Conservation (phyloP, 2,329 filamentous ascomycete species). For the Phoma sp. region DNA sequence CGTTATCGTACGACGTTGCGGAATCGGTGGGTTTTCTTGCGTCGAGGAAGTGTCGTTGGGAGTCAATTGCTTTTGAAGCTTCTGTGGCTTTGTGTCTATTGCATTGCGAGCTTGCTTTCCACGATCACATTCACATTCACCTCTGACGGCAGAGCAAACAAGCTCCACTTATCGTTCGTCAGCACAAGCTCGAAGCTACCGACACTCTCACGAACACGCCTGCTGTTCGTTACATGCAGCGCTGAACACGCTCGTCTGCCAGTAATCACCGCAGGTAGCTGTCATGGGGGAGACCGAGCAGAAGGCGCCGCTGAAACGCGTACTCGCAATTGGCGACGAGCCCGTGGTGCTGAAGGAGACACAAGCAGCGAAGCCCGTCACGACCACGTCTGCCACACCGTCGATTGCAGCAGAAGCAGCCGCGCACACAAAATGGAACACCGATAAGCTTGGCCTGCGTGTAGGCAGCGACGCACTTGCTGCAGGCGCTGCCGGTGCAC, state of each 20-base stretch:
- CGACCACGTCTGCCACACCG: too few relatives aligned
- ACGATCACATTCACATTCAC: not conserved
- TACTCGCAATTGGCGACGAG: slow-evolving; percentile 5
- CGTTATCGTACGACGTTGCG: slow-evolving; percentile 1
- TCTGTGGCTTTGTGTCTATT: not conserved
- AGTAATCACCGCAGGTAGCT: slow-evolving; percentile 35
- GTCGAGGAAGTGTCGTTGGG: not conserved
- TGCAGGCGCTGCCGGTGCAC: slow-evolving; percentile 72
- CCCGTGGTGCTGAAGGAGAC: slow-evolving; percentile 4
- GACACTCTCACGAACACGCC: not conserved
- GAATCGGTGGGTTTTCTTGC: not conserved
- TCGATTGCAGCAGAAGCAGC: not conserved
- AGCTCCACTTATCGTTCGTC: too few relatives aligned
- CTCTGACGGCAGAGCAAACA: not conserved
- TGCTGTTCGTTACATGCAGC: slow-evolving; percentile 34
- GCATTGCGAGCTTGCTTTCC: not conserved
- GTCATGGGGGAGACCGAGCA: slow-evolving; percentile 37
- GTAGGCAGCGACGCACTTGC: slow-evolving; percentile 71
- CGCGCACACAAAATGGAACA: slow-evolving; percentile 68
- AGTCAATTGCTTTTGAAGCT: not conserved
- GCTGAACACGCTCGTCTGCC: slow-evolving; percentile 33
- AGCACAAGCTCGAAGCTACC: too few relatives aligned
- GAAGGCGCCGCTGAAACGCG: not conserved
- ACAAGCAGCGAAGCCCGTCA: not conserved
- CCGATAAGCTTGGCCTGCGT: slow-evolving; percentile 70